Evolutionary conservation across 169 alveolate species (phyloP).

Genomic region (Toxoplasma gondii): DNA sequence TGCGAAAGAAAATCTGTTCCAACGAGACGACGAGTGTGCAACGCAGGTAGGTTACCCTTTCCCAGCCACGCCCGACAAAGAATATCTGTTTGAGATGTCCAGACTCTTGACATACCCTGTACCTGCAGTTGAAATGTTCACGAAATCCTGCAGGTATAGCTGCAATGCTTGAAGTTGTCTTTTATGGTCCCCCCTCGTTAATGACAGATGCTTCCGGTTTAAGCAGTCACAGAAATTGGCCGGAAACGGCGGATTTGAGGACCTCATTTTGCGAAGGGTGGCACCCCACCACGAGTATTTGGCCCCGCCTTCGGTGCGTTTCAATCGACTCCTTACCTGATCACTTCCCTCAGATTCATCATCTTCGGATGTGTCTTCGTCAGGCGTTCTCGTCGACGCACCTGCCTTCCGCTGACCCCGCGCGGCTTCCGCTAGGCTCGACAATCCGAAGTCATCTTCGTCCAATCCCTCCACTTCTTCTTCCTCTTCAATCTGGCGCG

Average conservation of each 20-base stretch:
- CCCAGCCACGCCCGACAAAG: too few relatives aligned
- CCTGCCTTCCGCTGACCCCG: constrained; percentile 25
- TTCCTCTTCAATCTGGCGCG: constrained; percentile 55
- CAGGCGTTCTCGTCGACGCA: neutral
- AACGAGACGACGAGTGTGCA: neutral
- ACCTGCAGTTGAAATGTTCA: too few relatives aligned
- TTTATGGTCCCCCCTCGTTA: neutral
- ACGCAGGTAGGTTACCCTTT: too few relatives aligned
- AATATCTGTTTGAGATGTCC: too few relatives aligned
- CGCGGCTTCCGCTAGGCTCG: constrained; percentile 31
- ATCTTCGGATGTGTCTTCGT: constrained; percentile 21
- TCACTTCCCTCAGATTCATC: constrained; percentile 45
- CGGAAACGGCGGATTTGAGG: neutral
- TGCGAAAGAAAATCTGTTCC: neutral
- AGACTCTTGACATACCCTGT: too few relatives aligned
- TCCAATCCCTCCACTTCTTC: constrained; percentile 58
- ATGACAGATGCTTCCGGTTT: neutral
- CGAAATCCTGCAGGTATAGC: too few relatives aligned
- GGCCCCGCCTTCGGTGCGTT: neutral
- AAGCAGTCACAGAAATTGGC: neutral
- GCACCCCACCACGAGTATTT: neutral
- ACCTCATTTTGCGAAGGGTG: neutral
- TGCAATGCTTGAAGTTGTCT: too few relatives aligned
- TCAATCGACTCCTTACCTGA: neutral
- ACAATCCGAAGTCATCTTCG: constrained; percentile 55